Evolutionary conservation across 352 stramenopile genomes (phyloP), one percentile per base, ranked within the genome.

Genomic region (Phytopythium litorale): DNA sequence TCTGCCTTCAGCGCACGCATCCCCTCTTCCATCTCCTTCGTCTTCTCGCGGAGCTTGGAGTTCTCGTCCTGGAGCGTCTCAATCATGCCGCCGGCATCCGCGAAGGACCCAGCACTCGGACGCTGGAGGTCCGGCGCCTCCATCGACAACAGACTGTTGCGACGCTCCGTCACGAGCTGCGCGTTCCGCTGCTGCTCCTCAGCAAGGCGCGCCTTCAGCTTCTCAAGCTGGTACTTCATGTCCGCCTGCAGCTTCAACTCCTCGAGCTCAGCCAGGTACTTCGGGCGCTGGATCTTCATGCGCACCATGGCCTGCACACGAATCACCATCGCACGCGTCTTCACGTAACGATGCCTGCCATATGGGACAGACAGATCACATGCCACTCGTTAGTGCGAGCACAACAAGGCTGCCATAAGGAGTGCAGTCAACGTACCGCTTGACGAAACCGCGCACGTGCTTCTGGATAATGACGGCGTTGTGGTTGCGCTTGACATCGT

Each of bases 201-300:
- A 25, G 87, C 79, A 19, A 96, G 68, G 28, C 84, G 83, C 18
- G 87, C 72, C 65, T 96, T 88, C 3, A 96, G 71, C 57, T 85
- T 84, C 25, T 92, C 62, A 16, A 96, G 68, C 60, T 96, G 87
- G 66, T 89, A 94, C 46, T 78, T 72, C 87, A 96, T 96, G 63
- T 96, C 84, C 42, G 84, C 85, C 64, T 96, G 81, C 56, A 88
- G 67, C 64, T 90, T 89, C 67, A 93, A 82, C 43, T 96, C 85
- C 35, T 92, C 68, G 13, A 91, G 72, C 25, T 75, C 82, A 43
- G 79, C 82, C 6, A 88, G 63, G 61, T 86, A 96, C 70, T 94
- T 94, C 8, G 81, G 76, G 3, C 83, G 77, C 65, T 88, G 77
- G 43, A 93, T 83, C 58, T 81, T 88, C 87, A 96, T 96, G 51